Evolutionary conservation across 495 filamentous ascomycete genomes (phyloP).

Genomic region (Aspergillus bertholletiae): DNA sequence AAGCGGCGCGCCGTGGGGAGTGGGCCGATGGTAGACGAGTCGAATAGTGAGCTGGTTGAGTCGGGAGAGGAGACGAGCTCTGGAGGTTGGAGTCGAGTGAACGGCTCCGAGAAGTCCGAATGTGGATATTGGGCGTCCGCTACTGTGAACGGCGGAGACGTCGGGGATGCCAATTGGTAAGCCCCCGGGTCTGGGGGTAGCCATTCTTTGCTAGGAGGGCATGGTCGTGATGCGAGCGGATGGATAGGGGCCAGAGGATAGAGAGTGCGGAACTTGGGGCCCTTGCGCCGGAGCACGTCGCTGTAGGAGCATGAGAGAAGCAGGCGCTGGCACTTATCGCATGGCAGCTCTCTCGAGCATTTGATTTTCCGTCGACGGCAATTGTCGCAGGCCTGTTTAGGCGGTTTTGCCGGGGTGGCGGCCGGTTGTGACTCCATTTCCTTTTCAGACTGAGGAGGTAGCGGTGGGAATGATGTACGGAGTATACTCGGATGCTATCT

Average conservation of each 20-base stretch:
- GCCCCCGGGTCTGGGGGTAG: constrained; percentile 8
- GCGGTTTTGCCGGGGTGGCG: constrained; percentile 20
- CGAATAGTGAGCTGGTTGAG: constrained; percentile 32
- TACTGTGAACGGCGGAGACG: constrained; percentile 26
- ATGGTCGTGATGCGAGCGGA: constrained; percentile 26
- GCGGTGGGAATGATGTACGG: too few species aligned
- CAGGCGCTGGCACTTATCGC: constrained; percentile 44
- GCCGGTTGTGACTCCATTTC: constrained; percentile 19
- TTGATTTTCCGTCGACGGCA: constrained; percentile 46
- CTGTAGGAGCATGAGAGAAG: constrained; percentile 45
- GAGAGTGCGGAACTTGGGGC: constrained; percentile 43
- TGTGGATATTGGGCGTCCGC: constrained; percentile 22
- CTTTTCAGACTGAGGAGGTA: constrained; percentile 1
- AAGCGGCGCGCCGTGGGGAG: constrained; percentile 26
- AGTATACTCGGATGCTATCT: too few species aligned
- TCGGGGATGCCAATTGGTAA: constrained; percentile 24
- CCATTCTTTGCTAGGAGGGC: constrained; percentile 19
- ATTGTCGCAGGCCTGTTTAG: constrained; percentile 45
- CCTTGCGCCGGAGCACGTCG: constrained; percentile 41
- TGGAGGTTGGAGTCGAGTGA: constrained; percentile 25
- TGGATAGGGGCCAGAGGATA: constrained; percentile 43
- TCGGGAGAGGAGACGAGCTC: constrained; percentile 43
- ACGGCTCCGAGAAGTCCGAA: constrained; percentile 24
- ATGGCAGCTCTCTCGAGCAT: constrained; percentile 40
- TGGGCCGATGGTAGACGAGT: constrained; percentile 17